These are phyloP conservation scores for Erythrobasidium yunnanense DNA, from an alignment of 768 basidiomycete species.

Conservation along the genomic window DNA sequence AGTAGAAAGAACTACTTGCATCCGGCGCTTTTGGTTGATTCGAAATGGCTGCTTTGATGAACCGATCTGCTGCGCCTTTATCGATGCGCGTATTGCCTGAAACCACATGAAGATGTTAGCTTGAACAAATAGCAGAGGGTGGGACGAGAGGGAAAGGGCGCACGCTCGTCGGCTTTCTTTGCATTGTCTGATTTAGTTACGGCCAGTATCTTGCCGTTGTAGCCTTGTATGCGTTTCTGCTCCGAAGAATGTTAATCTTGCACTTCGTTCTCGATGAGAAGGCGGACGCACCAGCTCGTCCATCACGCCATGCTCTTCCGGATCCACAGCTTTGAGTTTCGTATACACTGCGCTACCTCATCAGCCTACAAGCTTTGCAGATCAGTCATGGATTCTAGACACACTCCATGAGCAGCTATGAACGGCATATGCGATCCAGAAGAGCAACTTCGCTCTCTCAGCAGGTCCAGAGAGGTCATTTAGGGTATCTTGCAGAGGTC, in stretches of 20 bases:
- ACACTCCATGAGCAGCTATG: constrained; percentile 24
- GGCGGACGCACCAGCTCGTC: constrained; percentile 24
- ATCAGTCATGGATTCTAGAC: background rate
- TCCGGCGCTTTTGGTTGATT: background rate
- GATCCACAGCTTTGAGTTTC: constrained; percentile 18
- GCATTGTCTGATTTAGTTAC: background rate
- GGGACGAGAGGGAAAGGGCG: too few relatives aligned
- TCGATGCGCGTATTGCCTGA: constrained; percentile 1
- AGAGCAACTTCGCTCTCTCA: constrained; percentile 19
- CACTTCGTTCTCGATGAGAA: background rate
- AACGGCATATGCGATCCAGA: constrained; percentile 17
- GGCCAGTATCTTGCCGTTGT: constrained; percentile 16
- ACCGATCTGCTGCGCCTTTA: constrained; percentile 27
- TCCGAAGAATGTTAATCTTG: background rate
- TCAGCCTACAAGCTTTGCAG: background rate
- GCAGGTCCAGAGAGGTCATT: background rate
- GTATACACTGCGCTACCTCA: constrained; percentile 3
- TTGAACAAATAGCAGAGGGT: too few relatives aligned
- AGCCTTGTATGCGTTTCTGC: constrained; percentile 27
- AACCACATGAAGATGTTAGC: background rate
- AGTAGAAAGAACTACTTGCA: background rate
- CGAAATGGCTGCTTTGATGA: constrained; percentile 27
- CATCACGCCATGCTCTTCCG: constrained; percentile 24
- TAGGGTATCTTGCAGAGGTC: constrained; percentile 19
- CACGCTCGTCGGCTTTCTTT: background rate